Evolutionary conservation across 257 asterid genomes (phyloP).

Genomic region (Vinca minor): DNA sequence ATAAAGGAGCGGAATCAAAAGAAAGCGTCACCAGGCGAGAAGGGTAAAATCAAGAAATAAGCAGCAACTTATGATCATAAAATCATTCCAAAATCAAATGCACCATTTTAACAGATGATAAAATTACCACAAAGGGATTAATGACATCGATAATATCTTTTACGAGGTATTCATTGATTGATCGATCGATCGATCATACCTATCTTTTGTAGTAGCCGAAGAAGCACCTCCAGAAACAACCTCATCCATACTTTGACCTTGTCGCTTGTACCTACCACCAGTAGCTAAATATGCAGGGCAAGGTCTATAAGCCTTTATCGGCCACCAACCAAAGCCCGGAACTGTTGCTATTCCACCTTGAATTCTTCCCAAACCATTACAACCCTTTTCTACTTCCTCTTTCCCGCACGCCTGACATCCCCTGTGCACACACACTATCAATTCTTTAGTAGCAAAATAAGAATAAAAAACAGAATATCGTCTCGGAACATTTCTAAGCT

Average conservation of each 20-base stretch:
- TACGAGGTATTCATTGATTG: slow-evolving; percentile 5
- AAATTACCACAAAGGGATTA: background rate
- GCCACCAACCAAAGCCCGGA: slow-evolving; percentile 99
- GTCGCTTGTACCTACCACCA: slow-evolving; percentile 75
- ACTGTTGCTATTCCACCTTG: slow-evolving; percentile 94
- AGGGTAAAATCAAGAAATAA: background rate
- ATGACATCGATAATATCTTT: background rate
- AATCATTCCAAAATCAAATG: background rate
- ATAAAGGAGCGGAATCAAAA: background rate
- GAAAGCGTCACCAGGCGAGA: background rate
- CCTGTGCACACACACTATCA: slow-evolving; percentile 22
- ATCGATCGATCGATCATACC: slow-evolving; percentile 35
- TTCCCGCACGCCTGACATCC: slow-evolving; percentile 82
- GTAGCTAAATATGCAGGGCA: slow-evolving; percentile 80
- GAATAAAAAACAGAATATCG: background rate
- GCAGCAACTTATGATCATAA: background rate
- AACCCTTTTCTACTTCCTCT: slow-evolving; percentile 66
- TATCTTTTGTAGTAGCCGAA: slow-evolving; percentile 15
- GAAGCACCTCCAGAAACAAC: slow-evolving; percentile 62
- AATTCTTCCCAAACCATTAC: slow-evolving; percentile 91
- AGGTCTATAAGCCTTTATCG: slow-evolving; percentile 87
- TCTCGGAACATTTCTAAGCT: background rate
- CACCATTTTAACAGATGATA: background rate
- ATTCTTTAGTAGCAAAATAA: background rate
- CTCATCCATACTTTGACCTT: slow-evolving; percentile 91